Conservation (phyloP, 1,284 basidiomycete species). For the Malassezia brasiliensis region DNA sequence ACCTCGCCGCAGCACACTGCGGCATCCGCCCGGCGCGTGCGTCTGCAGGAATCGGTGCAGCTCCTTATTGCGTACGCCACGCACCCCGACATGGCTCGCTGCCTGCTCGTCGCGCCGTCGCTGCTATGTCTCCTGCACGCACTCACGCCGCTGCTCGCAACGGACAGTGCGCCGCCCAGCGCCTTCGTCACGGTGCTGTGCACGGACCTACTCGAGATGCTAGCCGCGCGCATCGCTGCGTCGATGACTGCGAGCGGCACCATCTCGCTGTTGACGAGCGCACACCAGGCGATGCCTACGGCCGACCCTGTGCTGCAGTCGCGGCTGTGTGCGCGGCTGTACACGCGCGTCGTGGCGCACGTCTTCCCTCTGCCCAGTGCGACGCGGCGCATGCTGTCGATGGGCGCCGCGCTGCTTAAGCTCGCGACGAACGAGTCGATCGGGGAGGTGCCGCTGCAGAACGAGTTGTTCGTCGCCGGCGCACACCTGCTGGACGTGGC, state of each 20-base stretch:
- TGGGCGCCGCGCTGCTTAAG: constrained; percentile 4
- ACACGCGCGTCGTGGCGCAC: constrained; percentile 3
- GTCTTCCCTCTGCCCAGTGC: neutral
- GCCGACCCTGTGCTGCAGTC: constrained; percentile 14
- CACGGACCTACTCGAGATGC: constrained; percentile 16
- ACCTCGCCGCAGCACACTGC: neutral
- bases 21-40: neutral
- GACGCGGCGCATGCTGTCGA: neutral
- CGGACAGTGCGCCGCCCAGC: neutral
- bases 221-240: constrained; percentile 22
- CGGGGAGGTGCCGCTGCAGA: constrained; percentile 1
- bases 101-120: constrained; percentile 35
- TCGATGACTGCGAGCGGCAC: constrained; percentile 24
- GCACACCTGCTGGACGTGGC: neutral
- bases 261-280: constrained; percentile 10
- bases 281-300: constrained; percentile 16
- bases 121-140: constrained; percentile 34
- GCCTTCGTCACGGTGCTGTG: neutral
- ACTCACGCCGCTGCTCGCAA: constrained; percentile 18
- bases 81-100: constrained; percentile 15
- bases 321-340: constrained; percentile 8
- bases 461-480: neutral
- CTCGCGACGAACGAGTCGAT: constrained; percentile 16
- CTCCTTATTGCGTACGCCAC: constrained; percentile 22
- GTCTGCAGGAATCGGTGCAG: constrained; percentile 23